These are phyloP conservation scores for Fraxinus cuspidata DNA, from an alignment of 257 asterid species.

Conservation along the genomic window DNA sequence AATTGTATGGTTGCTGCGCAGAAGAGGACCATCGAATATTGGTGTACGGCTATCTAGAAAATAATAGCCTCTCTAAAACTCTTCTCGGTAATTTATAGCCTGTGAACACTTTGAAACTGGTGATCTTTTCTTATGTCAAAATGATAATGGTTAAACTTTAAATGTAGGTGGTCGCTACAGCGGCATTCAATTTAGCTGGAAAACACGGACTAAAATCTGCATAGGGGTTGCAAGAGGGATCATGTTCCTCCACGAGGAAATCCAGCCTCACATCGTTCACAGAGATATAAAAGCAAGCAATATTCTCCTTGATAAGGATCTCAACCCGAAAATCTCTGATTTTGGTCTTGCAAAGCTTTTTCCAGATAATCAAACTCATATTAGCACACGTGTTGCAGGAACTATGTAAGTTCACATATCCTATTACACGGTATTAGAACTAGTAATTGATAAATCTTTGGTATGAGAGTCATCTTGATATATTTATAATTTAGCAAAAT, in stretches of 20 bases:
- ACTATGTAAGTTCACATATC: constrained; percentile 60
- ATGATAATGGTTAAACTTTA: constrained; percentile 20
- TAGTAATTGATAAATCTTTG: constrained; percentile 1
- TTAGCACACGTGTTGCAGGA: constrained; percentile 95
- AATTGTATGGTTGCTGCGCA: constrained; percentile 81
- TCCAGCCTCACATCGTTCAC: constrained; percentile 76
- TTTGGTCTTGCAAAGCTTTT: constrained; percentile 93
- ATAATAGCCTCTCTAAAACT: constrained; percentile 84
- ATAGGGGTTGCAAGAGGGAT: constrained; percentile 84
- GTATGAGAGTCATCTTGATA: background rate
- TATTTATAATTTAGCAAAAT: background rate
- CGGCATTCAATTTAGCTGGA: constrained; percentile 60
- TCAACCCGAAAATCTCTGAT: constrained; percentile 83
- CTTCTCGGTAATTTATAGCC: constrained; percentile 61
- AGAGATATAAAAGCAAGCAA: constrained; percentile 94
- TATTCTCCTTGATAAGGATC: constrained; percentile 79
- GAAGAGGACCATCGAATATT: constrained; percentile 70
- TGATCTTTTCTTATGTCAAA: constrained; percentile 11
- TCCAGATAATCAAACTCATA: constrained; percentile 67
- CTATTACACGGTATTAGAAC: background rate
- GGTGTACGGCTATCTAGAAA: constrained; percentile 90
- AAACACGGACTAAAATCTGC: constrained; percentile 61
- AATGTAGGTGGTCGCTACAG: constrained; percentile 46
- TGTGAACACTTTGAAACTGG: background rate
- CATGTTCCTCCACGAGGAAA: constrained; percentile 82